Base-by-base conservation (phyloP, 495 filamentous ascomycete species). In the Sordaria brevicollis region DNA sequence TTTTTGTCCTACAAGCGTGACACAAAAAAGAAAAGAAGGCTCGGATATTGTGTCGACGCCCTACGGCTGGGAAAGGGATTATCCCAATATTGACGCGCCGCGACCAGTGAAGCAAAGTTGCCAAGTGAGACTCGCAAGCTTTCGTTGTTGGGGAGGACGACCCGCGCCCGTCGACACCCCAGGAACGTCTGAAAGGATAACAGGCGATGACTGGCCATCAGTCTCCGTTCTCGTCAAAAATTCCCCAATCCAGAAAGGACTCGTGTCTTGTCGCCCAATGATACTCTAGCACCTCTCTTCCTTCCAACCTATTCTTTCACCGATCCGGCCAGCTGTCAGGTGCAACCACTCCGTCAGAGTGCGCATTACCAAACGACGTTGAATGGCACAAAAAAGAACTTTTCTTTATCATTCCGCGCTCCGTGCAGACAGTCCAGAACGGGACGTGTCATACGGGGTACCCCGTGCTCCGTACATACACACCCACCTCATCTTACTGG, bases 151-250 rank as follows among this genome's bases (percentile, higher is more conserved):
- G 21, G 29, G 21, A 39, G 35, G 66, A 29, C 66, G 17, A 67
- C n/a, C 34, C 65, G 9, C 19, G 10, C 34, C 29, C 13, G n/a
- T 8, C 65, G 33, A 36, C 31, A 37, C 17, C 65, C 10, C 11
- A 21, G 11, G 13, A 67, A 35, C 34, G n/a, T 67, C 43, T 29
- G 49, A 57, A 57, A 57, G 49, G 49, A 57, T 19, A 49, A 34
- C 31, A 65, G 65, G 41, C 49, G 9, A 41, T 73, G 72, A 70
- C 73, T 77, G 74, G 71, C 69, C 70, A 67, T 39, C 54, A 54
- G 36, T 43, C 21, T 65, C 21, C 43, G 62, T 54, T 68, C 76
- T 79, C 76, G 78, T 79, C 74, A 79, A 79, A 78, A 74, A 77
- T 75, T 73, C 71, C 78, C 75, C 73, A 73, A 79, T 76, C 66